Conservation (phyloP, 2,329 filamentous ascomycete species). For the Gremmenia infestans region DNA sequence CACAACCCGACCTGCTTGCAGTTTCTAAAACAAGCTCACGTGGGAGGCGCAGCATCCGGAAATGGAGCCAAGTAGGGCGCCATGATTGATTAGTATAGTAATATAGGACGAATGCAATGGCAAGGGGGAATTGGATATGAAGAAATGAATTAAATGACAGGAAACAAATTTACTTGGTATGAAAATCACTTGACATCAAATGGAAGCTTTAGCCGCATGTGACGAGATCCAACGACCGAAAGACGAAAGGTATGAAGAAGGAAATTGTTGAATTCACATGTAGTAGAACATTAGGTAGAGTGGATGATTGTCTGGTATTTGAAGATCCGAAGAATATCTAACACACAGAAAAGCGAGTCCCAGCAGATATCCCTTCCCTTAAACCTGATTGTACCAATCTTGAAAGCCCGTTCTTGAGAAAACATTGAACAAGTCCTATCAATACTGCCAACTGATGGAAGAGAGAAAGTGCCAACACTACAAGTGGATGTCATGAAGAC, state of each 20-base stretch:
- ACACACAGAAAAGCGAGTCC: conserved; percentile 34
- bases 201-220: background rate
- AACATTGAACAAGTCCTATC: conserved; percentile 4
- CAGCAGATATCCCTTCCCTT: conserved; percentile 18
- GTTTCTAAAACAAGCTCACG: background rate
- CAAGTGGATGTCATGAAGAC: conserved; percentile 68
- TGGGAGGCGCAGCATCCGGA: background rate
- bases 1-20: background rate
- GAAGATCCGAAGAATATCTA: conserved; percentile 29
- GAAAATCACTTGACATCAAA: background rate
- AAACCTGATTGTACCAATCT: conserved; percentile 2
- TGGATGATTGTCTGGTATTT: conserved; percentile 35
- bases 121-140: background rate
- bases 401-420: background rate
- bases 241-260: no score
- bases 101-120: background rate
- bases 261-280: no score
- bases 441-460: conserved; percentile 4
- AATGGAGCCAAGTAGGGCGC: background rate
- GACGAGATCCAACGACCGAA: no score
- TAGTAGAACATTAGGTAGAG: conserved; percentile 22
- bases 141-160: background rate
- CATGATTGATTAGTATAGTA: background rate
- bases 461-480: conserved; percentile 31
- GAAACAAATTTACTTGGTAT: background rate